A percentile compares a stretch with the other conserved stretches of the same genome.
phyloP scores from a whole-genome alignment of 805 yeast species.

The Candida nanaspora region DNA sequence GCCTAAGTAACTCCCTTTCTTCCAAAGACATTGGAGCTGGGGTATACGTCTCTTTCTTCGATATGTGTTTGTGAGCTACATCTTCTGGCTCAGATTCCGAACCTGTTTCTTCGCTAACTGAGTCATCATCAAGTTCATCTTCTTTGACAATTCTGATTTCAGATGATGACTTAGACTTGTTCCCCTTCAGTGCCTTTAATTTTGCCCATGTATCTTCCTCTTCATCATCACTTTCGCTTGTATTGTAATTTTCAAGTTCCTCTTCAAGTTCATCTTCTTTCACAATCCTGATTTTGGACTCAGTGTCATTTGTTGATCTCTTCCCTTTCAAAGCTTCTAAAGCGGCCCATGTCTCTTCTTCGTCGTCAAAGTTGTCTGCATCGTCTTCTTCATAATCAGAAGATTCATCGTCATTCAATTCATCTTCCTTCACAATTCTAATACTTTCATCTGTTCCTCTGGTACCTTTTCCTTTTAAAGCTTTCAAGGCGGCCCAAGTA shows the following conservation, averaged over 20 bases:
- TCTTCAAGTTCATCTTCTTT: conserved; percentile 15
- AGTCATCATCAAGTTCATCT: conserved; percentile 12
- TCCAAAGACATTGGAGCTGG: conserved; percentile 26
- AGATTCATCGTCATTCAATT: conserved; percentile 7
- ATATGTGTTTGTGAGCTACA: conserved; percentile 12
- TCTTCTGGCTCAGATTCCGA: conserved; percentile 4
- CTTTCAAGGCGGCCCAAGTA: conserved; percentile 11
- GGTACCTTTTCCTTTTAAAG: conserved; percentile 19
- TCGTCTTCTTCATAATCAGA: conserved; percentile 21
- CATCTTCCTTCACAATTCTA: conserved; percentile 4
- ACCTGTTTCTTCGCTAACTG: conserved; percentile 18
- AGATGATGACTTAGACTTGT: conserved; percentile 12
- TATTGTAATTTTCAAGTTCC: conserved; percentile 6
- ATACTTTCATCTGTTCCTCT: conserved; percentile 3
- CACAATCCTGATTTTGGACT: conserved; percentile 20
- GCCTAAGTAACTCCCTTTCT: conserved; percentile 39
- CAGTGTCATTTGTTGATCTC: conserved; percentile 13
- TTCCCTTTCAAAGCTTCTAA: conserved; percentile 14
- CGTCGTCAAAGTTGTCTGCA: conserved; percentile 13
- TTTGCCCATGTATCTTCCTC: conserved; percentile 12
- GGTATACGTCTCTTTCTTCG: conserved; percentile 4
- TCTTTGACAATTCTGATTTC: conserved; percentile 11
- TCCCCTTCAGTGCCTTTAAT: conserved; percentile 17
- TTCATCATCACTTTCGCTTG: conserved; percentile 17
- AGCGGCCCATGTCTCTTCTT: conserved; percentile 21